Conservation (phyloP, 495 filamentous ascomycete genomes). For the Aspergillus affinis region DNA sequence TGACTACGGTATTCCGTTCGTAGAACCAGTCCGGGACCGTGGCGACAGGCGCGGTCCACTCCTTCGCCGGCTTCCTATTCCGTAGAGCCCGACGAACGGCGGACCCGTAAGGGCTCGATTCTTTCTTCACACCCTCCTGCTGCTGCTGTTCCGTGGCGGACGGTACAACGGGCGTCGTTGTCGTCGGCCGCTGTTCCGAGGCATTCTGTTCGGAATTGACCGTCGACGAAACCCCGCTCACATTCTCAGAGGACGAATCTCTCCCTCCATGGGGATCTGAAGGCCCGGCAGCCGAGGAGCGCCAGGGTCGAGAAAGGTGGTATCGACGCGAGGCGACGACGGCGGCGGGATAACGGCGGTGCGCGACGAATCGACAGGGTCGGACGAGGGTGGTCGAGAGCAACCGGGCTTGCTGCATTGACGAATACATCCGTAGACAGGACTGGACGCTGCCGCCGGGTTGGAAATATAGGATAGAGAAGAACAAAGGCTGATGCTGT, state of each 20-base stretch:
- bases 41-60: constrained; percentile 19
- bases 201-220: constrained; percentile 23
- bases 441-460: neutral
- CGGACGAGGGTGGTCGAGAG: constrained; percentile 30
- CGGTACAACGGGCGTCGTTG: constrained; percentile 9
- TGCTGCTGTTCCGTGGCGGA: constrained; percentile 20
- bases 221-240: constrained; percentile 25
- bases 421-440: constrained; percentile 39
- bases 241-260: constrained; percentile 21
- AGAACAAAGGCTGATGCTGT: neutral
- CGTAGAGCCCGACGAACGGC: constrained; percentile 41
- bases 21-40: constrained; percentile 43
- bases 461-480: neutral
- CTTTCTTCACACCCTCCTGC: constrained; percentile 18
- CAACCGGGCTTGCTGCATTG: constrained; percentile 41
- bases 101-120: constrained; percentile 38
- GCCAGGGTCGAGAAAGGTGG: constrained; percentile 37
- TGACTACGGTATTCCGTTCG: constrained; percentile 34
- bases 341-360: constrained; percentile 39
- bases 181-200: constrained; percentile 4
- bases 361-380: constrained; percentile 46
- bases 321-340: constrained; percentile 34
- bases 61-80: constrained; percentile 28
- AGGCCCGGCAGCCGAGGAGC: constrained; percentile 27
- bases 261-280: constrained; percentile 29